A percentile compares a stretch with the other conserved stretches of the same genome.
phyloP scores from a whole-genome alignment of 2,329 filamentous ascomycete genomes.

The Cladosporium sp. region DNA sequence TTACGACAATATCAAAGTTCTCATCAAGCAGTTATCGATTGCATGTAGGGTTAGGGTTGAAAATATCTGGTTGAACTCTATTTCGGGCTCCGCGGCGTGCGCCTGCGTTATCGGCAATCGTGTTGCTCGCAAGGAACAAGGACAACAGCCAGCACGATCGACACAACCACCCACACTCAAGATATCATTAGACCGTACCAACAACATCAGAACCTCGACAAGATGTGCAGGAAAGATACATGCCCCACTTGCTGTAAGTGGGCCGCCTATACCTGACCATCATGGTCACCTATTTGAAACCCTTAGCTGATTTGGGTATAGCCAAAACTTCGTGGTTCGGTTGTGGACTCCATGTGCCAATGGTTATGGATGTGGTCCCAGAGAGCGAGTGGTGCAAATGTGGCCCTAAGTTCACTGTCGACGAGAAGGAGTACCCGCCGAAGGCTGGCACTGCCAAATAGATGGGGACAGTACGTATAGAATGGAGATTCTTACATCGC shows the following conservation, averaged over 20 bases:
- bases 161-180: neutral
- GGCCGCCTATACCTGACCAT: neutral
- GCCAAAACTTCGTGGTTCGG: constrained; percentile 27
- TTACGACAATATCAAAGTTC: no score
- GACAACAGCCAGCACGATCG: neutral
- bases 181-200: neutral
- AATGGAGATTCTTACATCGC: neutral
- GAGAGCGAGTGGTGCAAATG: constrained; percentile 63
- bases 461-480: neutral
- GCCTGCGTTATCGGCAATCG: neutral
- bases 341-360: constrained; percentile 54
- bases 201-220: neutral
- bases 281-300: neutral
- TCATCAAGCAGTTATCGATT: neutral
- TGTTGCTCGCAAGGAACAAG: neutral
- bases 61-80: neutral
- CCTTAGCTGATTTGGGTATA: constrained; percentile 17
- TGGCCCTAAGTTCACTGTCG: constrained; percentile 57
- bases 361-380: constrained; percentile 60
- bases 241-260: constrained; percentile 14
- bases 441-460: constrained; percentile 45
- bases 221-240: constrained; percentile 15
- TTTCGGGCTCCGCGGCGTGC: neutral
- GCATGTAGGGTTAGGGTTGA: neutral
- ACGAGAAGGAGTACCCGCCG: constrained; percentile 62